These are phyloP conservation scores for Pyrenophora teres DNA, from an alignment of 2,329 filamentous ascomycete species.

Conservation along the genomic window DNA sequence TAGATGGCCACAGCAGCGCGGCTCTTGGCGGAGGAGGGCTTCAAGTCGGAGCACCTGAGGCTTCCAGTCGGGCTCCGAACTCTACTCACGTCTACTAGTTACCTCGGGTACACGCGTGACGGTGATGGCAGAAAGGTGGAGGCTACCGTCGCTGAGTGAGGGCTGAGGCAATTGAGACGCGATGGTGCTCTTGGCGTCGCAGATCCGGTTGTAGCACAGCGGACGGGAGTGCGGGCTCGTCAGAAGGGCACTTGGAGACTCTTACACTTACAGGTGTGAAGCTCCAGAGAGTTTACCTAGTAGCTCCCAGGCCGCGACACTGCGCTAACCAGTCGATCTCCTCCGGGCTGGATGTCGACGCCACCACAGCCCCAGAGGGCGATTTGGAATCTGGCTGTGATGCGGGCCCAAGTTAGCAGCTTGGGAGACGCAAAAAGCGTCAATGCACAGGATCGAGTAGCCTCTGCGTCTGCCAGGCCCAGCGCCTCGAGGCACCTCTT, in stretches of 20 bases:
- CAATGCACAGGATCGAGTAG: constrained; percentile 17
- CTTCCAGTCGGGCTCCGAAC: not conserved
- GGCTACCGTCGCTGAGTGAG: constrained; percentile 1
- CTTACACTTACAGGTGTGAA: constrained; percentile 31
- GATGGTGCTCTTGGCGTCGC: constrained; percentile 38
- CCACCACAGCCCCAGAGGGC: constrained; percentile 29
- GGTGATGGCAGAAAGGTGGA: not conserved
- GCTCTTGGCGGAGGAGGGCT: constrained; percentile 1
- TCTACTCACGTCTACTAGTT: not conserved
- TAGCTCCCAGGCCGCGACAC: constrained; percentile 18
- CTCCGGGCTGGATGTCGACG: constrained; percentile 4
- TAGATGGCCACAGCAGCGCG: not conserved
- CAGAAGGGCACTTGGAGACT: constrained; percentile 18
- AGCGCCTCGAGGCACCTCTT: constrained; percentile 7
- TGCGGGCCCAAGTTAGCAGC: constrained; percentile 5
- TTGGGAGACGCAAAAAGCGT: constrained; percentile 15
- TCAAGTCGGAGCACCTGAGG: not conserved
- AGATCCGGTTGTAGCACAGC: constrained; percentile 25
- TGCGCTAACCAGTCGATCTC: constrained; percentile 15
- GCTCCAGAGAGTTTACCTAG: constrained; percentile 21
- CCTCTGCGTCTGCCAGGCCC: constrained; percentile 13
- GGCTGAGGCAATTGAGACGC: constrained; percentile 33
- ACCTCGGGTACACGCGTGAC: not conserved
- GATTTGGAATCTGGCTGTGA: constrained; percentile 39
- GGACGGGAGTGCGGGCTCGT: constrained; percentile 23